Conservation (phyloP, 495 filamentous ascomycete genomes). For the Lepidopterella palustris region DNA sequence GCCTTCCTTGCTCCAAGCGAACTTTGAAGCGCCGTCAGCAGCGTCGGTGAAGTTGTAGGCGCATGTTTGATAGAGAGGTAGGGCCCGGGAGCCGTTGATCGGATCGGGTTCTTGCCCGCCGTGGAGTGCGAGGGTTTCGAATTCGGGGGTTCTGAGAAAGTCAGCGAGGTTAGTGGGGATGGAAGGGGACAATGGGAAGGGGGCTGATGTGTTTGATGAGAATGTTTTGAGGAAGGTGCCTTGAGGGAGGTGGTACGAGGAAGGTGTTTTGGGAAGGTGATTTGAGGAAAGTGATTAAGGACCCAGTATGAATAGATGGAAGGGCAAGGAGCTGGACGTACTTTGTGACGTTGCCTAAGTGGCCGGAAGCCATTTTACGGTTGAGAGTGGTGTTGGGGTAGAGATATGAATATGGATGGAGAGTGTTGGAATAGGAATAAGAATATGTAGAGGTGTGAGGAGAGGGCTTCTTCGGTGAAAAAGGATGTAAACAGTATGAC, state of each 20-base stretch:
- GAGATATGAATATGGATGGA: too few relatives aligned
- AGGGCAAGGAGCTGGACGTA: too few relatives aligned
- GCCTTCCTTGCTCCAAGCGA: conserved; percentile 40
- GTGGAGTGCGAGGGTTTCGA: conserved; percentile 39
- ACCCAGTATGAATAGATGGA: too few relatives aligned
- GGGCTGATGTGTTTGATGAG: not conserved
- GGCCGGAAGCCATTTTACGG: not conserved
- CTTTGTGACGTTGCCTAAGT: not conserved
- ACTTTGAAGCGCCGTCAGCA: conserved; percentile 41
- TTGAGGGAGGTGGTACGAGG: too few relatives aligned
- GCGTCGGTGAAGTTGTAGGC: conserved; percentile 43
- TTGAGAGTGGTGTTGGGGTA: too few relatives aligned
- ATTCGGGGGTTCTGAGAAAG: conserved; percentile 28
- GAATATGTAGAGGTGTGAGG: too few relatives aligned
- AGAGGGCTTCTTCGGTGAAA: too few relatives aligned
- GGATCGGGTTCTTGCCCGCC: conserved; percentile 42
- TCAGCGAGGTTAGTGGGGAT: conserved; percentile 7
- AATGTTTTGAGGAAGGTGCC: too few relatives aligned
- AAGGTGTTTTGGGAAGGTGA: too few relatives aligned
- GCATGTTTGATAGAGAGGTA: conserved; percentile 40
- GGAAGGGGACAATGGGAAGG: not conserved
- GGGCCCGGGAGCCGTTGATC: conserved; percentile 39
- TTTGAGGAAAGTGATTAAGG: too few relatives aligned
- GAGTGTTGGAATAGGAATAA: too few relatives aligned
- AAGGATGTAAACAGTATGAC: too few relatives aligned